These are phyloP conservation scores for Pterocarpus santalinus DNA, from an alignment of 306 rosid genomes.

Conservation along the genomic window DNA sequence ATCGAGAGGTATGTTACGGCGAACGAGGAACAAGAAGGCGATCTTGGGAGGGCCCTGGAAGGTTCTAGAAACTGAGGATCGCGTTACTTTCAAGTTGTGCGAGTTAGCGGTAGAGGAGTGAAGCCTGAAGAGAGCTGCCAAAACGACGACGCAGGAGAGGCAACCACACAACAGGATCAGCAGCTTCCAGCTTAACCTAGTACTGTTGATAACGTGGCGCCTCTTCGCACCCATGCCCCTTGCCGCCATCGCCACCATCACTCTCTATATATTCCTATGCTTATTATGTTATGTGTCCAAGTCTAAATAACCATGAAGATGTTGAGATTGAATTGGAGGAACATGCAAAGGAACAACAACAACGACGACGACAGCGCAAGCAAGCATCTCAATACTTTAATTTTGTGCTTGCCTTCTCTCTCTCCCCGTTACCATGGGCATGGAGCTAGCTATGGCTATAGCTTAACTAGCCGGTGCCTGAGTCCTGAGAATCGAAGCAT, in stretches of 20 bases:
- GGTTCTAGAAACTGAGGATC: conserved; percentile 53
- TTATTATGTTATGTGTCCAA: too few relatives aligned
- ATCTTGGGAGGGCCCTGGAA: conserved; percentile 77
- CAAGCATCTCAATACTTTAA: not conserved
- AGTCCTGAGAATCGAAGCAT: not conserved
- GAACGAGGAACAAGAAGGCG: conserved; percentile 87
- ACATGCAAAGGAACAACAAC: not conserved
- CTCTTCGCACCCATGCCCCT: conserved; percentile 55
- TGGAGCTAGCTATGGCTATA: not conserved
- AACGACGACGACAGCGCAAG: not conserved
- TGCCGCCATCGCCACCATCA: conserved; percentile 34
- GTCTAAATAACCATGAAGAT: not conserved
- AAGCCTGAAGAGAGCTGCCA: conserved; percentile 58
- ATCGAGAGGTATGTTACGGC: conserved; percentile 86
- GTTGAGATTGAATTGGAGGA: not conserved
- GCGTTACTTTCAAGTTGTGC: conserved; percentile 12
- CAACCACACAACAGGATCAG: conserved; percentile 57
- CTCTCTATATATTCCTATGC: not conserved
- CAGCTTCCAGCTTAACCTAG: conserved; percentile 62
- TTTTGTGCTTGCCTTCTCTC: not conserved
- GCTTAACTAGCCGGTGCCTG: too few relatives aligned
- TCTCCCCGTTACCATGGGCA: not conserved
- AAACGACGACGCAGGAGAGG: conserved; percentile 65
- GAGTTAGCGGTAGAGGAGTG: conserved; percentile 46
- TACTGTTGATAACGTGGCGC: conserved; percentile 64